Evolutionary conservation across 2,329 filamentous ascomycete species (phyloP), one percentile per base, ranked within the genome.

Genomic region (Macroventuria anomochaeta): DNA sequence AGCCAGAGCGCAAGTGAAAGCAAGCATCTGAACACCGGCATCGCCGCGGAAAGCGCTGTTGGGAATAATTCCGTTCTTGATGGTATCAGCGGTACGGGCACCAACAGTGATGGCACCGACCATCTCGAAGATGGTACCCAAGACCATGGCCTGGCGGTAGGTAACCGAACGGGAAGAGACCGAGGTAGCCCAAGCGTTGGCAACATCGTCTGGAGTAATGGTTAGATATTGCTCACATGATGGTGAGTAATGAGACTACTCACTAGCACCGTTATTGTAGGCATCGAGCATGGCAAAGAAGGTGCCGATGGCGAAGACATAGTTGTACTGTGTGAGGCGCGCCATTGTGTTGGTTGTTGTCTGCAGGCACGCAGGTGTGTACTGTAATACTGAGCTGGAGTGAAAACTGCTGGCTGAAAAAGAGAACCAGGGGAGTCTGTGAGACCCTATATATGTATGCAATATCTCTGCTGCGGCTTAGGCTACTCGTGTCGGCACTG

Each of bases 181-280:
- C 67, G 85, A 88, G 64, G 90, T 93, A 49, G 89, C 89, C 87
- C 88, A 93, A 43, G 89, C 80, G 77, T 93, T 93, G 69, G 90
- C 89, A 52, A 93, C 89, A 88, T 93, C 90, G 75, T 92, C 86
- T 73, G n/a, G n/a, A 17, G 3, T 12, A 26, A 47, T 13, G 21
- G 52, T 70, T 44, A 65, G 58, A 36, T 29, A 23, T 18, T 25
- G 5, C 8, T 38, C 11, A 4, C 3, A 11, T 34, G 17, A 10
- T 10, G 25, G 11, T 2, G 13, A 10, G 25, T 25, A 7, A 21
- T 5, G 41, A 13, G 38, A 42, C 7, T 23, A 83, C 86, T 76
- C 77, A 90, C 87, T 90, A 66, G 88, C 88, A 73, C 88, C 88
- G 73, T 90, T 91, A 82, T 91, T 91, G 82, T 81, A 90, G 57